Conservation (phyloP, 139 green algal genomes). For the Chlamydomonas schloesseri region DNA sequence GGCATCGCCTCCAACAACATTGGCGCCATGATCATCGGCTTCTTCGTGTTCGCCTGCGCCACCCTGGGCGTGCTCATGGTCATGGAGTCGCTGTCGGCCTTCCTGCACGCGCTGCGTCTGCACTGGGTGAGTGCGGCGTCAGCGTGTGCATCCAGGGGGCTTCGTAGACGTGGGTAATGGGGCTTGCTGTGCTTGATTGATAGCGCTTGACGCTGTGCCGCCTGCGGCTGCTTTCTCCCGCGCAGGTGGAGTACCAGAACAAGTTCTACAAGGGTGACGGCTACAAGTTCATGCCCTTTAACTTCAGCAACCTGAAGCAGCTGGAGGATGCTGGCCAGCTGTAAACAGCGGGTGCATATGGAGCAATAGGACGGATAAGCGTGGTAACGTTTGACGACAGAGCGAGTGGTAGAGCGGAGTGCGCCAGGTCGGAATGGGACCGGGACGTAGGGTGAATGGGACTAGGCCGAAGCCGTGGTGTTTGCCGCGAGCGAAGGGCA, state of each 20-base stretch:
- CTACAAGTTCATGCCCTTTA: slow-evolving; percentile 91
- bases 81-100: slow-evolving; percentile 98
- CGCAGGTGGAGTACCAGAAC: slow-evolving; percentile 76
- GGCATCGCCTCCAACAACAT: slow-evolving; percentile 62
- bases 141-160: too few relatives aligned
- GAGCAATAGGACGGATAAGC: too few relatives aligned
- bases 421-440: too few relatives aligned
- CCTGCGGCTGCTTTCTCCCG: too few relatives aligned
- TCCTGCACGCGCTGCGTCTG: slow-evolving; percentile 97
- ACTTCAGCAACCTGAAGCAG: slow-evolving; percentile 61
- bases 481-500: too few relatives aligned
- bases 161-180: too few relatives aligned
- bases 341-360: background rate
- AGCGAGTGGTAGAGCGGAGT: too few relatives aligned
- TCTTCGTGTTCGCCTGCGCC: slow-evolving; percentile 92
- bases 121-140: slow-evolving; percentile 87
- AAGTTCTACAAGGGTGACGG: slow-evolving; percentile 78
- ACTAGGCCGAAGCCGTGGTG: too few relatives aligned
- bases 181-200: too few relatives aligned
- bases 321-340: background rate
- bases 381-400: too few relatives aligned
- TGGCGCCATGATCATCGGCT: slow-evolving; percentile 76
- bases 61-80: slow-evolving; percentile 98
- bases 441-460: too few relatives aligned
- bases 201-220: too few relatives aligned